A percentile compares a stretch with the other conserved stretches of the same genome.
phyloP scores from a whole-genome alignment of 805 yeast genomes.

The Spencermartinsiella europaea region DNA sequence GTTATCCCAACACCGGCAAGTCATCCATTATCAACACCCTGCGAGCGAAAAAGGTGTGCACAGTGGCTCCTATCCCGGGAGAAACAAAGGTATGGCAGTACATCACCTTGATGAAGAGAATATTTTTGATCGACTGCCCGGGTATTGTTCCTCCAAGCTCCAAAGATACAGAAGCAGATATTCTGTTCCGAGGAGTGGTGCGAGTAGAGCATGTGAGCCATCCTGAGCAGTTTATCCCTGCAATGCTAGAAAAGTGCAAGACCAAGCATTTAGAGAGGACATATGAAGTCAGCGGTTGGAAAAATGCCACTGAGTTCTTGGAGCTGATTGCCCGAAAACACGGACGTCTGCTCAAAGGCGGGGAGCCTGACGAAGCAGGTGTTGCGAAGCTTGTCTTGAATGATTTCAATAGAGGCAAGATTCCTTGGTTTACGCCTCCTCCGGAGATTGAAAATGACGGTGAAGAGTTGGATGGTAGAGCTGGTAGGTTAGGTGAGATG shows the following conservation, averaged over 20 bases:
- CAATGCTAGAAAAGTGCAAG: slow-evolving; percentile 77
- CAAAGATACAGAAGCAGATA: slow-evolving; percentile 86
- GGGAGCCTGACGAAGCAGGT: slow-evolving; percentile 95
- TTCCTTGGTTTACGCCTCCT: slow-evolving; percentile 97
- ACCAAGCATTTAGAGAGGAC: slow-evolving; percentile 90
- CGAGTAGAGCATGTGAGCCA: slow-evolving; percentile 96
- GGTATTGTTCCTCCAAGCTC: slow-evolving; percentile 97
- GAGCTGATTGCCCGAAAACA: slow-evolving; percentile 88
- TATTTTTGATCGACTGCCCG: slow-evolving; percentile 94
- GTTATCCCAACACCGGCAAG: slow-evolving; percentile 98
- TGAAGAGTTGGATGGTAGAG: slow-evolving; percentile 14
- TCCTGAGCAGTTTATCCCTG: slow-evolving; percentile 94
- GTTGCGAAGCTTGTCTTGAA: slow-evolving; percentile 85
- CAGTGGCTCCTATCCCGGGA: slow-evolving; percentile 98
- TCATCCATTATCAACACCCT: slow-evolving; percentile 92
- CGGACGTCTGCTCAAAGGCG: slow-evolving; percentile 92
- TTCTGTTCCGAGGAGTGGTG: slow-evolving; percentile 92
- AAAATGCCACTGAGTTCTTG: slow-evolving; percentile 65
- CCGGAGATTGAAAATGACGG: slow-evolving; percentile 64
- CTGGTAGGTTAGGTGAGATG: slow-evolving; percentile 23
- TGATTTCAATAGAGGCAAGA: slow-evolving; percentile 94
- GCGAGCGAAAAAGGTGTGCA: slow-evolving; percentile 92
- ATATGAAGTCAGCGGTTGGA: slow-evolving; percentile 91
- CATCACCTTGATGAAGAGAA: slow-evolving; percentile 92
- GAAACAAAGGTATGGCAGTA: slow-evolving; percentile 99